A percentile compares a stretch with the other conserved stretches of the same genome.
Conservation (phyloP, 805 yeast genomes). For the Hanseniaspora pseudoguilliermondii region DNA sequence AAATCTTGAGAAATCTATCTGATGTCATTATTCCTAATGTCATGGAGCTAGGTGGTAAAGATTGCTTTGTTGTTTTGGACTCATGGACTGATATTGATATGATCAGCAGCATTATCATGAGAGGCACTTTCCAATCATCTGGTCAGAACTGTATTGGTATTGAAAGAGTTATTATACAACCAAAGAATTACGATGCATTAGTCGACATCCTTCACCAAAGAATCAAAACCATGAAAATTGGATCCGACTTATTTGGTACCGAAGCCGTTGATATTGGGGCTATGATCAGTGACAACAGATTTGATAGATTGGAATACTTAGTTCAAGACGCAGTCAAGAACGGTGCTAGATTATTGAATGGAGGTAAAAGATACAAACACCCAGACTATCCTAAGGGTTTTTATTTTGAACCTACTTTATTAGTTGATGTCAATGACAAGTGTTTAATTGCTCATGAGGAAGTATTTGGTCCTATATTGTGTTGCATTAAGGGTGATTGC, state of each 20-base stretch:
- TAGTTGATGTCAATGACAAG: conserved; percentile 63
- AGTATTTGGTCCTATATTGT: conserved; percentile 86
- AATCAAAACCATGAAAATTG: conserved; percentile 54
- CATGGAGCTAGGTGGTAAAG: conserved; percentile 94
- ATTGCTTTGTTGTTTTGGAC: conserved; percentile 76
- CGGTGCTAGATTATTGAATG: conserved; percentile 71
- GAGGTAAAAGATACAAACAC: conserved; percentile 71
- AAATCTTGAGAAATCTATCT: conserved; percentile 72
- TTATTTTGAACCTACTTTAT: conserved; percentile 79
- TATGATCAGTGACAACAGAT: conserved; percentile 68
- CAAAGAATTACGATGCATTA: conserved; percentile 50
- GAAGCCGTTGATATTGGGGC: conserved; percentile 96
- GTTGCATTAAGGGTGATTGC: conserved; percentile 55
- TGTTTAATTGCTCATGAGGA: conserved; percentile 81
- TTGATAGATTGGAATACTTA: conserved; percentile 51
- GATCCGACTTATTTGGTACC: conserved; percentile 83
- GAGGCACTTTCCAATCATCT: conserved; percentile 94
- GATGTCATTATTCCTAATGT: conserved; percentile 86
- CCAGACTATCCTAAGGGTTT: conserved; percentile 94
- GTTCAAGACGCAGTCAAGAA: conserved; percentile 59
- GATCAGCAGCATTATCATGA: conserved; percentile 67
- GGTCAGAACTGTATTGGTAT: conserved; percentile 98
- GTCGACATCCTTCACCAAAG: conserved; percentile 45
- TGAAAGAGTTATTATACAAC: conserved; percentile 79
- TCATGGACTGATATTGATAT: conserved; percentile 48